Evolutionary conservation across 78 protist genomes (phyloP), one percentile per base, ranked within the genome.

Genomic region (Dictyostelium firmibasis): DNA sequence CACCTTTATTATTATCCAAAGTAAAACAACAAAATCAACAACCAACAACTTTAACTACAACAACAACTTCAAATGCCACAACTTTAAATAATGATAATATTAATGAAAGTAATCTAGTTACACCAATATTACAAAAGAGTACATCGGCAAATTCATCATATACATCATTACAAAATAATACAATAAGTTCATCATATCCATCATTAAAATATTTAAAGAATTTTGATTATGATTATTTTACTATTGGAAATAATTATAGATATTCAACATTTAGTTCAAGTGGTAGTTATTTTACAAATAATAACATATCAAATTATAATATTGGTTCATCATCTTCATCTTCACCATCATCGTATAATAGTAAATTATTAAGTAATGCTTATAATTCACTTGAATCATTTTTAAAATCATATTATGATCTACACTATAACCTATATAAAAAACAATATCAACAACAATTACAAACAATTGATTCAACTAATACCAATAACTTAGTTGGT

Each of bases 71-170:
- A 8, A 67, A 33, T 29, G 27, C 75, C 27, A 64, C 31, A n/a
- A 67, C 75, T n/a, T 25, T 27, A 10, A 72, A 72, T 72, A 72
- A 72, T 72, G 36, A 72, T 72, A 16, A 33, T 72, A 29, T 10
- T 13, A 29, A 72, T 72, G 16, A 31, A n/a, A n/a, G n/a, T 72
- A 33, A 72, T 72, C 14, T 18, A 14, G 16, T 27, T 27, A 72
- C 23, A 29, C 79, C 79, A 72, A 33, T 16, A 72, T 72, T 72
- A 72, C 79, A 72, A 72, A 72, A 72, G 14, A 72, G 79, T 33
- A 31, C 79, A 33, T 72, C 79, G 5, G 38, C 79, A 14, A 72
- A 20, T 4, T 72, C 79, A 31, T 13, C 79, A 31, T 72, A 72
- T 72, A 72, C 75, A 25, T 27, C 75, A 27, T 27, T 11, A 23